These are phyloP conservation scores for Cutaneotrichosporon arboriforme DNA, from an alignment of 1,284 basidiomycete species.

Conservation along the genomic window DNA sequence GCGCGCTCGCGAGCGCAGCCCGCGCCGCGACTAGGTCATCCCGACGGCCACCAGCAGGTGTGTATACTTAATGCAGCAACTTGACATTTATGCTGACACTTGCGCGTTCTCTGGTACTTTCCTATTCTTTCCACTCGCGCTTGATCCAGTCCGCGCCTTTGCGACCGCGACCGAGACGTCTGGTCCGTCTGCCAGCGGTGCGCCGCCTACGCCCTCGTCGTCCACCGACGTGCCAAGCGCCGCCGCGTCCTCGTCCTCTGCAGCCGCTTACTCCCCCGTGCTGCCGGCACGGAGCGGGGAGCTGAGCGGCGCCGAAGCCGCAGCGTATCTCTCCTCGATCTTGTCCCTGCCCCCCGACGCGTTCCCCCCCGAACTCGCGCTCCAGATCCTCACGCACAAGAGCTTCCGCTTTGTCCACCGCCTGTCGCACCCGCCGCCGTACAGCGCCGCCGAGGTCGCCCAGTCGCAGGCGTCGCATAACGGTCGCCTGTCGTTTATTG, in stretches of 20 bases:
- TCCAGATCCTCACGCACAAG: conserved; percentile 48
- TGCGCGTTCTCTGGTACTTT: too few relatives aligned
- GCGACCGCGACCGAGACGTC: neutral
- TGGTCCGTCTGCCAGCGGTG: neutral
- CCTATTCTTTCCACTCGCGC: too few relatives aligned
- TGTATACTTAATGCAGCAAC: neutral
- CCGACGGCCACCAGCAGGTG: conserved; percentile 2
- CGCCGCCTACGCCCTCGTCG: neutral
- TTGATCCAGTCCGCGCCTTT: neutral
- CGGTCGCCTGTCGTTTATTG: conserved; percentile 41
- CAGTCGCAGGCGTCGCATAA: conserved; percentile 31
- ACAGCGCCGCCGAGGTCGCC: conserved; percentile 12
- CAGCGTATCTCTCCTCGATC: conserved; percentile 36
- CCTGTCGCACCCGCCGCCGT: conserved; percentile 18
- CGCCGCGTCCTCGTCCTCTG: neutral
- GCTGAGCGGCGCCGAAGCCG: conserved; percentile 24
- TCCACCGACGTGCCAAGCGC: neutral
- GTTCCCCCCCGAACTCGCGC: conserved; percentile 41
- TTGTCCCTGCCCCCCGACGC: conserved; percentile 30
- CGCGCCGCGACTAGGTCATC: neutral
- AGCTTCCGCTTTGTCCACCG: conserved; percentile 41
- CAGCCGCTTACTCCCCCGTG: neutral
- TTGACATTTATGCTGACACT: too few relatives aligned
- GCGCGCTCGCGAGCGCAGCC: neutral
- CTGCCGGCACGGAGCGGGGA: neutral